phyloP scores from a whole-genome alignment of 2,329 filamentous ascomycete genomes.

The Diaporthe caulivora region DNA sequence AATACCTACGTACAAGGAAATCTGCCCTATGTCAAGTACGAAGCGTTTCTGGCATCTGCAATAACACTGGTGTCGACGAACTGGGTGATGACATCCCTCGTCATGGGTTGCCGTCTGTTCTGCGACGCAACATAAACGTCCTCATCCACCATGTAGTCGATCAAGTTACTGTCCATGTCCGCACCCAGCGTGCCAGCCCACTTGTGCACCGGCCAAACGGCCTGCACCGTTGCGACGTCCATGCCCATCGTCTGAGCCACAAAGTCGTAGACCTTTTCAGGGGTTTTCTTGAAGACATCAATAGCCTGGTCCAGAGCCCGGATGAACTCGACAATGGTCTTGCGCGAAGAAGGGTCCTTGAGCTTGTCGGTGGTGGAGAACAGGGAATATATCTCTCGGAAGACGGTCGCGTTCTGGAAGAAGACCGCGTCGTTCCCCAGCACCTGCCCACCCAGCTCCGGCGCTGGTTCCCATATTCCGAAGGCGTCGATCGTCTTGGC shows the following conservation, averaged over 20 bases:
- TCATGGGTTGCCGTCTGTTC: neutral
- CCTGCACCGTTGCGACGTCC: neutral
- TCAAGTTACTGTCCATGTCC: constrained; percentile 19
- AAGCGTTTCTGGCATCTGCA: constrained; percentile 4
- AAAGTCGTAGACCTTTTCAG: constrained; percentile 5
- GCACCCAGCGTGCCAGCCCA: constrained; percentile 2
- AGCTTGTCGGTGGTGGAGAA: constrained; percentile 9
- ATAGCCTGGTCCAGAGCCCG: neutral
- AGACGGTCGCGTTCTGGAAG: constrained; percentile 14
- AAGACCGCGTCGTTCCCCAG: neutral
- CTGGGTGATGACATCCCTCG: neutral
- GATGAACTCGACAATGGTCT: constrained; percentile 5
- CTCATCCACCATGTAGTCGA: constrained; percentile 22
- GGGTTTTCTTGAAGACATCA: constrained; percentile 1
- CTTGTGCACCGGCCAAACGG: neutral
- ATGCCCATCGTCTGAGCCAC: neutral
- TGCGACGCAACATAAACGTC: constrained; percentile 14
- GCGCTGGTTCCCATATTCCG: constrained; percentile 1
- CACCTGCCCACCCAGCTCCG: neutral
- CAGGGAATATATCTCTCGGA: neutral
- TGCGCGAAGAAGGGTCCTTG: neutral
- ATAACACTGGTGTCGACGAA: constrained; percentile 14
- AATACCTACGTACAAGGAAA: too few relatives aligned
- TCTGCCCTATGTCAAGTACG: neutral
- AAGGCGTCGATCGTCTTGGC: constrained; percentile 15